Base-by-base conservation (phyloP, 306 rosid species). In the Abrus precatorius region DNA sequence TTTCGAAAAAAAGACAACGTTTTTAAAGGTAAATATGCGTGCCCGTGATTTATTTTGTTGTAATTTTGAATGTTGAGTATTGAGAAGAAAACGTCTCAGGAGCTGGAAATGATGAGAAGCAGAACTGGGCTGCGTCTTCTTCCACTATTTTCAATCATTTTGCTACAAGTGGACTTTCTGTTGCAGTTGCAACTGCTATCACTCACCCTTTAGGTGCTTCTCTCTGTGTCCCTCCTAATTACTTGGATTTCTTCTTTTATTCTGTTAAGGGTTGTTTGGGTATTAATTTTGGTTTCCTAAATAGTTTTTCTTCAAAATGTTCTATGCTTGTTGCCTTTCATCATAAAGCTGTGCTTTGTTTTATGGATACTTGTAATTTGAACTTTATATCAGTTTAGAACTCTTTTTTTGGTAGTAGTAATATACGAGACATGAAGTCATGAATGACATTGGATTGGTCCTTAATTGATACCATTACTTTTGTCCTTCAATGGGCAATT, bases 121-220 rank as follows among this genome's bases (percentile, higher is more conserved):
- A 75, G 78, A 85, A 56, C 43, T 93, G 97, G 97, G 82, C 84
- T 29, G 79, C 82, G 29, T 91, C 97, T 32, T 89, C 94, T 43
- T 84, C 97, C 14, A 69, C 81, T 45, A 70, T 85, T 81, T 88
- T 85, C 75, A 79, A 84, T 80, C 97, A 93, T 83, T 93, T 95
- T 70, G 96, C 88, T 9, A 84, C 94, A 27, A 91, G 99, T 78
- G 99, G 98, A 70, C 28, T 89, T 74, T 91, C 99, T 45, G 93
- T 93, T 41, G 99, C 98, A 2, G 84, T 88, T 49, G 97, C 98
- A 44, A 90, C 97, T 55, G 87, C 85, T 28, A 71, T 91, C 36
- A 93, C 99, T 84, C 98, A 93, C 64, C 98, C 99, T 76, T 54
- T 95, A 83, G 99, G 99, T 94, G 28, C 32, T 52, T 80, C 53